phyloP scores from a whole-genome alignment of 2,329 filamentous ascomycete genomes.

The Samsoniella hepiali region DNA sequence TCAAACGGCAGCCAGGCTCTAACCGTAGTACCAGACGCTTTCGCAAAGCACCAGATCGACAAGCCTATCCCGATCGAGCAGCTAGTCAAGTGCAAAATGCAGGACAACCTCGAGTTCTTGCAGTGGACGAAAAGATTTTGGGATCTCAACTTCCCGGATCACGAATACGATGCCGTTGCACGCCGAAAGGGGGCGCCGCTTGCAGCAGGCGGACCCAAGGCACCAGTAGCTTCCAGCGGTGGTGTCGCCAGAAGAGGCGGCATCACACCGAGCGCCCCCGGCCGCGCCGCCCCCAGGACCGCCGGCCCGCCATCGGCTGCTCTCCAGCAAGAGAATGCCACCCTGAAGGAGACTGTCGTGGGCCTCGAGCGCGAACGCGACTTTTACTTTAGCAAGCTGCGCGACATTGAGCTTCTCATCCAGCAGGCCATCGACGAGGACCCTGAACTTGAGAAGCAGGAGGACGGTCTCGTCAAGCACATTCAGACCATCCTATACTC shows the following conservation, averaged over 20 bases:
- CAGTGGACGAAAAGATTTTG: slow-evolving; percentile 97
- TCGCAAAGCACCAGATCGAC: slow-evolving; percentile 82
- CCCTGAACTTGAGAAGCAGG: slow-evolving; percentile 89
- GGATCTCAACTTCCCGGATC: slow-evolving; percentile 97
- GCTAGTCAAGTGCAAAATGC: slow-evolving; percentile 98
- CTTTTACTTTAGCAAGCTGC: slow-evolving; percentile 98
- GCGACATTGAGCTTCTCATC: slow-evolving; percentile 92
- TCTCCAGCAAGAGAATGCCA: slow-evolving; percentile 79
- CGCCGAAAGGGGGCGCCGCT: slow-evolving; percentile 76
- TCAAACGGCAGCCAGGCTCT: slow-evolving; percentile 13
- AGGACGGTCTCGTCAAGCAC: slow-evolving; percentile 86
- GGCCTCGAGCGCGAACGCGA: slow-evolving; percentile 94
- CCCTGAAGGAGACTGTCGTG: slow-evolving; percentile 90
- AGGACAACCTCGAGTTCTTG: slow-evolving; percentile 98
- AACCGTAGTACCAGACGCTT: slow-evolving; percentile 57
- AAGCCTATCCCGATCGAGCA: slow-evolving; percentile 84
- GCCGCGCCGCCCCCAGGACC: slow-evolving; percentile 44
- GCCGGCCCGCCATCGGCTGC: slow-evolving; percentile 63
- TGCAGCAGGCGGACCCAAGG: slow-evolving; percentile 46
- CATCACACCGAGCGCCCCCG: slow-evolving; percentile 58
- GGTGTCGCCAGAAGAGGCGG: slow-evolving; percentile 53
- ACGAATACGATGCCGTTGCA: slow-evolving; percentile 88
- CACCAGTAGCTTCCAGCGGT: slow-evolving; percentile 47
- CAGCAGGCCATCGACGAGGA: slow-evolving; percentile 92
- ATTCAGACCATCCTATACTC: slow-evolving; percentile 97